These are phyloP conservation scores for Corrigiola litoralis DNA, from an alignment of 179 eudicot species.

Conservation along the genomic window DNA sequence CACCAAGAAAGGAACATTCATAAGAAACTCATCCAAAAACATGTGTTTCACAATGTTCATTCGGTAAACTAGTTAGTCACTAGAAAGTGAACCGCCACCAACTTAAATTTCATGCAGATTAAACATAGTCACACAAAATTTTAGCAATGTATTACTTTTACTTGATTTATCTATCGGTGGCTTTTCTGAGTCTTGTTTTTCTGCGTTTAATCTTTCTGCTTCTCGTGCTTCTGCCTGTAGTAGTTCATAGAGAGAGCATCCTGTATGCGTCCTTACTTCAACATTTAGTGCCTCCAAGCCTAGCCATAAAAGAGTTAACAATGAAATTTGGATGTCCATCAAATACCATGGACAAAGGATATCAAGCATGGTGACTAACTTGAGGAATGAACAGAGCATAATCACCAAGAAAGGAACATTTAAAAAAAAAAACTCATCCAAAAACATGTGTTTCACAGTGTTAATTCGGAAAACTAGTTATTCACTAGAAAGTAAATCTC, in stretches of 20 bases:
- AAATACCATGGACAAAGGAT: neutral
- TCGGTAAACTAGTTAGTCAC: too few species aligned
- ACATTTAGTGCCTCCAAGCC: neutral
- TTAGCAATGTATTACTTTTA: neutral
- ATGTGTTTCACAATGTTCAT: too few species aligned
- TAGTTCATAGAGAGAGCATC: constrained; percentile 40
- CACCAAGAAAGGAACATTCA: neutral
- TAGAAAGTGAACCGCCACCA: too few species aligned
- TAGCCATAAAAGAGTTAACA: neutral
- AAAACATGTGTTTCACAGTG: too few species aligned
- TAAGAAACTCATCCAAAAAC: too few species aligned
- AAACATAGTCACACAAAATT: too few species aligned
- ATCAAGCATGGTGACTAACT: neutral
- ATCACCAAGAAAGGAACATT: neutral
- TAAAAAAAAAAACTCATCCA: too few species aligned
- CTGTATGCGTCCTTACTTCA: constrained; percentile 23
- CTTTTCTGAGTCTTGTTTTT: constrained; percentile 9
- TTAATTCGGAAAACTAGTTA: too few species aligned
- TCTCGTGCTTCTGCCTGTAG: constrained; percentile 29
- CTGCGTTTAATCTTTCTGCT: constrained; percentile 5
- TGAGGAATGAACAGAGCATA: neutral
- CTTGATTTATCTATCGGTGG: constrained; percentile 9
- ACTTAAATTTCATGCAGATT: too few species aligned
- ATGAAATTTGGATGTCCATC: neutral
- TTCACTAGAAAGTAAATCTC: too few species aligned